Percentiles rank a stretch among this genome's conserved stretches.
Conservation (phyloP, 805 yeast species). For the Zygosaccharomyces kombuchaensis region DNA sequence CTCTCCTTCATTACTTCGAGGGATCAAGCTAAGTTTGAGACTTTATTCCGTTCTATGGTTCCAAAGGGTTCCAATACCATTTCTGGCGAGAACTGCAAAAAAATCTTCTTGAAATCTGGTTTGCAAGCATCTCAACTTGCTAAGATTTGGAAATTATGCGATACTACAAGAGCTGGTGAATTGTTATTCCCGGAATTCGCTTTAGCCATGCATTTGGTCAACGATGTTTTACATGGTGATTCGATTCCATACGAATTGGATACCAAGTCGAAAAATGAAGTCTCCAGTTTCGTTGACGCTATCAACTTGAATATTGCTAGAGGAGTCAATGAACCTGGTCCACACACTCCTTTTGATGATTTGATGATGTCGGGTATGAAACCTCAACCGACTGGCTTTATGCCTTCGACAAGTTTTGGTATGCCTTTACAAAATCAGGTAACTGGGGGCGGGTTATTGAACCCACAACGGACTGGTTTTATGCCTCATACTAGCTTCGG, state of each 20-base stretch:
- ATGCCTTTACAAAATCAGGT: conserved; percentile 20
- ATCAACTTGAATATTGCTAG: conserved; percentile 77
- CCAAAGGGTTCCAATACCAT: conserved; percentile 48
- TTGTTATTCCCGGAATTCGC: conserved; percentile 93
- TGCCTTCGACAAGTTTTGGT: conserved; percentile 38
- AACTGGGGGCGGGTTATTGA: conserved; percentile 21
- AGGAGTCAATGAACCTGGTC: conserved; percentile 23
- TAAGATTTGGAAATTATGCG: conserved; percentile 88
- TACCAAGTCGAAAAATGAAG: conserved; percentile 71
- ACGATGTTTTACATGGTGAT: conserved; percentile 71
- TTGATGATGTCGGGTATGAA: conserved; percentile 30
- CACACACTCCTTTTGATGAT: conserved; percentile 42
- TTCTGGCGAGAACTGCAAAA: conserved; percentile 70
- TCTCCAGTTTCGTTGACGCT: conserved; percentile 82
- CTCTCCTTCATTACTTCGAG: conserved; percentile 77
- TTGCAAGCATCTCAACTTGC: conserved; percentile 71
- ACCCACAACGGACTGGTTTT: conserved; percentile 19
- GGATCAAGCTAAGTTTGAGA: conserved; percentile 85
- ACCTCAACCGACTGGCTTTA: conserved; percentile 39
- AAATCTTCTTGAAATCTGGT: conserved; percentile 74
- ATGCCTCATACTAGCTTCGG: conserved; percentile 37
- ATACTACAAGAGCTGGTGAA: conserved; percentile 78
- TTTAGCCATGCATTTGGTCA: conserved; percentile 82
- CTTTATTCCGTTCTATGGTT: conserved; percentile 75
- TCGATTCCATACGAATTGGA: conserved; percentile 72